phyloP scores from a whole-genome alignment of 768 basidiomycete species.

The Scleroderma citrinum region DNA sequence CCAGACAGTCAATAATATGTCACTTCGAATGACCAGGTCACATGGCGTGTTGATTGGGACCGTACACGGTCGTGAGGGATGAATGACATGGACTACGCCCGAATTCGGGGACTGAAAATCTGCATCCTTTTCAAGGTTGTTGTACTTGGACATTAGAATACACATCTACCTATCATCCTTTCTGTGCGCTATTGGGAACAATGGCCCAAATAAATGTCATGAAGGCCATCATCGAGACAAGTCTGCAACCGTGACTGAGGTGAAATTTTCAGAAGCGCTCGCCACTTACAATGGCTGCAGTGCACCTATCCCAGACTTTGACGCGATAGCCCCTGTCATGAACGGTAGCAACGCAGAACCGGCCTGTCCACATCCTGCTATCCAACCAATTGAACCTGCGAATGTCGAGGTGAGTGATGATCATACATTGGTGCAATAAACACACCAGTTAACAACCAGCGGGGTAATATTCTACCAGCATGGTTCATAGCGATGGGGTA shows the following conservation, averaged over 20 bases:
- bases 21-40: too few species aligned
- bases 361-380: constrained; percentile 62
- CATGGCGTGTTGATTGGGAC: too few species aligned
- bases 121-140: background rate
- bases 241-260: constrained; percentile 4
- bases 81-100: too few species aligned
- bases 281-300: constrained; percentile 32
- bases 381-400: constrained; percentile 56
- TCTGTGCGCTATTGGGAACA: constrained; percentile 29
- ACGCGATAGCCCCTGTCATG: constrained; percentile 63
- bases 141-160: background rate
- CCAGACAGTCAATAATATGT: too few species aligned
- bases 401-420: background rate
- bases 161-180: constrained; percentile 7
- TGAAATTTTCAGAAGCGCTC: background rate
- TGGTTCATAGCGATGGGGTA: constrained; percentile 64
- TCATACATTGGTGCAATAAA: background rate
- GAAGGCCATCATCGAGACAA: constrained; percentile 37
- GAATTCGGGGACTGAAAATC: too few species aligned
- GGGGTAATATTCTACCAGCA: constrained; percentile 60
- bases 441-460: constrained; percentile 53
- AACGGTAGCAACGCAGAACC: constrained; percentile 72
- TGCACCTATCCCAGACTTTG: constrained; percentile 45
- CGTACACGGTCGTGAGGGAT: too few species aligned
- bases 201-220: constrained; percentile 39